A percentile compares a stretch with the other conserved stretches of the same genome.
phyloP scores from a whole-genome alignment of 345 rosid genomes.

The Citrus maxima region DNA sequence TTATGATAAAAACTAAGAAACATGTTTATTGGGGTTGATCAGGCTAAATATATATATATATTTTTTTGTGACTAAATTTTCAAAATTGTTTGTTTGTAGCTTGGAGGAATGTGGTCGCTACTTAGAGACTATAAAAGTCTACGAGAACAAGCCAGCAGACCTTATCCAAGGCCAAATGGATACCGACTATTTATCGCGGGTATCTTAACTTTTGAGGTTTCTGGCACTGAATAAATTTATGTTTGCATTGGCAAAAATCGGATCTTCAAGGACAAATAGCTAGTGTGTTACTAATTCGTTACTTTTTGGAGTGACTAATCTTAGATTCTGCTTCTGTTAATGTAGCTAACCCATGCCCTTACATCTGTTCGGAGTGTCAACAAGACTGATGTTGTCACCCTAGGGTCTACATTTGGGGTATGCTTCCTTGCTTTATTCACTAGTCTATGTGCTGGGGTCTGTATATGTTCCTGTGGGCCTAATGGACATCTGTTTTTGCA shows the following conservation, averaged over 20 bases:
- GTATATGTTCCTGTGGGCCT: not conserved
- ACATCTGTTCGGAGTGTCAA: slow-evolving; percentile 79
- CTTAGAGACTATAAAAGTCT: slow-evolving; percentile 91
- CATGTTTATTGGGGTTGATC: not conserved
- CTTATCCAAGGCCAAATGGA: slow-evolving; percentile 95
- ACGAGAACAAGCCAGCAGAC: slow-evolving; percentile 94
- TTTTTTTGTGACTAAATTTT: not conserved
- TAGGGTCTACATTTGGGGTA: slow-evolving; percentile 96
- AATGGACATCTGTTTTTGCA: slow-evolving; percentile 22
- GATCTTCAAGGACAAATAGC: not conserved
- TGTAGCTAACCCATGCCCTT: slow-evolving; percentile 72
- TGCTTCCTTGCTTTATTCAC: slow-evolving; percentile 7
- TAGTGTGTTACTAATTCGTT: not conserved
- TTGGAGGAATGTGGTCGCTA: slow-evolving; percentile 95
- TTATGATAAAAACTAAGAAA: not conserved
- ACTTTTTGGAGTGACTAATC: slow-evolving; percentile 1
- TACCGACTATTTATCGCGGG: slow-evolving; percentile 83
- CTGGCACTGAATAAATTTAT: not conserved
- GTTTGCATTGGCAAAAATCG: not conserved
- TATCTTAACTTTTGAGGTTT: slow-evolving; percentile 21
- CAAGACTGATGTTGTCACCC: slow-evolving; percentile 93
- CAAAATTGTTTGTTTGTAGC: slow-evolving; percentile 40
- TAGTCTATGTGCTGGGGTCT: not conserved
- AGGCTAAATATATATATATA: not conserved
- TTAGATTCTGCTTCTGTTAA: slow-evolving; percentile 15